Evolutionary conservation across 352 stramenopile genomes (phyloP).

Genomic region (Globisporangium spiculum): DNA sequence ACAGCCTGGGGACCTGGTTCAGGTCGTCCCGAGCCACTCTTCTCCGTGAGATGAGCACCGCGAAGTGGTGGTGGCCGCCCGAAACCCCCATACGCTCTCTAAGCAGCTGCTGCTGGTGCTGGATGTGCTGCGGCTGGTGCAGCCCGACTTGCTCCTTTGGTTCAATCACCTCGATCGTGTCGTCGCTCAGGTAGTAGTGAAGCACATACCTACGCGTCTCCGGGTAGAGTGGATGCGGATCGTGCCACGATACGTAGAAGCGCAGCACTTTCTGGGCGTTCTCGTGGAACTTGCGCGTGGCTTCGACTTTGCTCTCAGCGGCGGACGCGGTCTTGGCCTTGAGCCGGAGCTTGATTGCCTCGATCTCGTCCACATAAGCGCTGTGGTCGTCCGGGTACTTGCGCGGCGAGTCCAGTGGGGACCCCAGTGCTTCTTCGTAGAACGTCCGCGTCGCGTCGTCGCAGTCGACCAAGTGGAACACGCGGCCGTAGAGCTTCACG

Average conservation of each 20-base stretch:
- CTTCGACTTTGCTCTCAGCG: constrained; percentile 37
- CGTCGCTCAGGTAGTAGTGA: constrained; percentile 91
- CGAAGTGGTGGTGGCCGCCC: constrained; percentile 57
- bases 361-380: constrained; percentile 51
- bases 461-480: constrained; percentile 86
- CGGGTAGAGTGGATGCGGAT: constrained; percentile 87
- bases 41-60: constrained; percentile 79
- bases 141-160: constrained; percentile 26
- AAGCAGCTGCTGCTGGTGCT: constrained; percentile 22
- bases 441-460: constrained; percentile 83
- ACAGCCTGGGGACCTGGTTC: constrained; percentile 9
- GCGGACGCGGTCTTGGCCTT: constrained; percentile 23
- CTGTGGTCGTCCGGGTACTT: constrained; percentile 79
- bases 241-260: constrained; percentile 92
- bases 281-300: constrained; percentile 71
- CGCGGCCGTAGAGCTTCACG: constrained; percentile 76
- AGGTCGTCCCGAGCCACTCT: constrained; percentile 48
- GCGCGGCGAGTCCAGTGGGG: constrained; percentile 32
- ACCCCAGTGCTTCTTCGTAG: constrained; percentile 54
- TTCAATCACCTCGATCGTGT: constrained; percentile 91
- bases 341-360: constrained; percentile 45
- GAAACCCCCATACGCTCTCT: constrained; percentile 14
- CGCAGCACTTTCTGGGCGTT: constrained; percentile 85
- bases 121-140: constrained; percentile 24
- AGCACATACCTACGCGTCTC: constrained; percentile 87